Evolutionary conservation across 1,284 basidiomycete genomes (phyloP), one percentile per base, ranked within the genome.

Genomic region (Fomitiporia mediterranea): DNA sequence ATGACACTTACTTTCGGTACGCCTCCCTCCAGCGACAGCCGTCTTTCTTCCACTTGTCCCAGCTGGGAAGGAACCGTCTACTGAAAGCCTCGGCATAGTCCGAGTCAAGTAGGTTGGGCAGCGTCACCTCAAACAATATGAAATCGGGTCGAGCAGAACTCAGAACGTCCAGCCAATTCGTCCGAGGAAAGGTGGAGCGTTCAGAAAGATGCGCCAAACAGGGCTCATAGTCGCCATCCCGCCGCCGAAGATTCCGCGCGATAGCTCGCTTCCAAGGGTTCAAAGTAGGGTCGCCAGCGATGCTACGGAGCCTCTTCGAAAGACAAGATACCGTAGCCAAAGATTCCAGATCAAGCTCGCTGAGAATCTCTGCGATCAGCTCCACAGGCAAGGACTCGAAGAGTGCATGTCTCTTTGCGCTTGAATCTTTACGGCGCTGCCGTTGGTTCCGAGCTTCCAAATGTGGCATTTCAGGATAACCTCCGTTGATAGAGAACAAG

Each of bases 231-330:
- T 66, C 62, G 19, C 68, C 64, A 23, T 51, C 51, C 30, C 47
- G 42, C n/a, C 68, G 66, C 25, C 65, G 69, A 19, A 90, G 73
- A 62, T 74, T 81, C 28, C 77, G 76, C 9, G 81, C 68, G 60
- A 90, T 87, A 3, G 86, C 83, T 11, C 68, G 70, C 56, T 85
- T 77, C 87, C 88, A 90, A 19, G 84, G 84, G 65, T 89, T 89
- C 46, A 90, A 69, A 3, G 79, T 74, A 5, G 77, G 62, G 61
- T 89, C 86, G 1, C 83, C 80, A 23, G 77, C 72, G 35, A 89
- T 75, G 50, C 70, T 66, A 42, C 75, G 73, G 13, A 89, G 70
- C 44, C 78, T 73, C 55, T 74, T 77, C 2, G 84, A 88, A 28
- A 88, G 70, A 60, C 79, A 76, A 8, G 85, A 81, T 58, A 79